Conservation (phyloP, 2,329 filamentous ascomycete genomes). For the Fusarium tupiense region DNA sequence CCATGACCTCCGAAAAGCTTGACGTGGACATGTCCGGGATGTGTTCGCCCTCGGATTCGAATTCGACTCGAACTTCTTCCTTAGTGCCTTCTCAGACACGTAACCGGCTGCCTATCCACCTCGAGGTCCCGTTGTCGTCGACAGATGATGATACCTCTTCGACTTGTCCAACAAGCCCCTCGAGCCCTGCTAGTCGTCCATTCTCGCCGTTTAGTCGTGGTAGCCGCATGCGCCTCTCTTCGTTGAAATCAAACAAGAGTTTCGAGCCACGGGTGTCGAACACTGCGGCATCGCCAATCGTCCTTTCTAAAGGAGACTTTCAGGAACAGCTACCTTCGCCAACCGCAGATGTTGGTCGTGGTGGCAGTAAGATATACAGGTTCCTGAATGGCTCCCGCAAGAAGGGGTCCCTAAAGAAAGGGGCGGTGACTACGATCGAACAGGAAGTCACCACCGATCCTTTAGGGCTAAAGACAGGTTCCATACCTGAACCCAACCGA, state of each 20-base stretch:
- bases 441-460: conserved; percentile 46
- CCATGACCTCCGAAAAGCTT: conserved; percentile 31
- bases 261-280: conserved; percentile 27
- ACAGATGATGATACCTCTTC: conserved; percentile 31
- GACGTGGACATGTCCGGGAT: conserved; percentile 17
- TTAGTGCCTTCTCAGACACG: conserved; percentile 29
- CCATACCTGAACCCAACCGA: conserved; percentile 50
- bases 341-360: neutral
- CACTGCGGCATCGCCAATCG: conserved; percentile 9
- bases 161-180: conserved; percentile 30
- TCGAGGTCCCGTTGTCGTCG: conserved; percentile 26
- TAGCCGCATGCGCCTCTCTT: conserved; percentile 34
- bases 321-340: neutral
- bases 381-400: conserved; percentile 32
- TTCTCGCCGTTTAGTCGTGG: conserved; percentile 33
- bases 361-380: conserved; percentile 28
- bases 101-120: conserved; percentile 28
- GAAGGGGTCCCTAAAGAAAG: conserved; percentile 33
- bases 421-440: conserved; percentile 5
- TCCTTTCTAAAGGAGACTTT: conserved; percentile 1
- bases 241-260: conserved; percentile 28
- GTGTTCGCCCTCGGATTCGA: conserved; percentile 29
- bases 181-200: conserved; percentile 22
- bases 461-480: neutral
- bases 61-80: conserved; percentile 32